A percentile compares a stretch with the other conserved stretches of the same genome.
phyloP scores from a whole-genome alignment of 495 filamentous ascomycete species.

The Aspergillus sclerotiicarbonarius region DNA sequence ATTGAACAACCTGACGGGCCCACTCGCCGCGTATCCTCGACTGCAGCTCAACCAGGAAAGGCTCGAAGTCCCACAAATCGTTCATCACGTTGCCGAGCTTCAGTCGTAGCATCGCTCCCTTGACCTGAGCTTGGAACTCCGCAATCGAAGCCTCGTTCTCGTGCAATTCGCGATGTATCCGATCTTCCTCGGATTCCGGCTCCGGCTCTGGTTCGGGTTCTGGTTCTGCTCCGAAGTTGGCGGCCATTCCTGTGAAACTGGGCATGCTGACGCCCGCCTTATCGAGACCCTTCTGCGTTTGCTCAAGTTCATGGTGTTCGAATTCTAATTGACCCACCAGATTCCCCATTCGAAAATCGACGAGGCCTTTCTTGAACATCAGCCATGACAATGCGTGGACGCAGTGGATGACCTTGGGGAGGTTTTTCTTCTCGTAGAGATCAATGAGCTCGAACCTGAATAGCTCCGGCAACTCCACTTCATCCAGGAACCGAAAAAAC shows the following conservation, averaged over 20 bases:
- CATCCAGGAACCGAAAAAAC: slow-evolving; percentile 90
- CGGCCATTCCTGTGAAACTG: slow-evolving; percentile 95
- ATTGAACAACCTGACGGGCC: slow-evolving; percentile 72
- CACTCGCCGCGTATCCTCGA: slow-evolving; percentile 77
- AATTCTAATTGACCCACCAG: slow-evolving; percentile 96
- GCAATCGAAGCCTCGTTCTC: slow-evolving; percentile 68
- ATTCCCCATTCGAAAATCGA: slow-evolving; percentile 97
- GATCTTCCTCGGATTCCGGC: slow-evolving; percentile 86
- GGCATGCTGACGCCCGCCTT: slow-evolving; percentile 94
- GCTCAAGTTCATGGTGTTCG: slow-evolving; percentile 94
- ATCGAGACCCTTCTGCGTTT: slow-evolving; percentile 93
- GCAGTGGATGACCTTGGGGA: slow-evolving; percentile 98
- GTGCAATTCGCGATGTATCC: slow-evolving; percentile 77
- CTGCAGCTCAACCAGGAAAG: slow-evolving; percentile 75
- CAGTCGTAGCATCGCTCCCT: slow-evolving; percentile 75
- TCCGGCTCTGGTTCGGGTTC: slow-evolving; percentile 63
- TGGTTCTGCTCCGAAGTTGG: slow-evolving; percentile 84
- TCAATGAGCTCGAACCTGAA: slow-evolving; percentile 98
- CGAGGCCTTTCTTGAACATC: slow-evolving; percentile 88
- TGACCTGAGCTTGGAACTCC: slow-evolving; percentile 85
- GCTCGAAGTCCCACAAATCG: slow-evolving; percentile 84
- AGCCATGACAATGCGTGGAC: slow-evolving; percentile 97
- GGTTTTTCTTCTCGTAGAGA: slow-evolving; percentile 99
- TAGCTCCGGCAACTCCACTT: slow-evolving; percentile 94
- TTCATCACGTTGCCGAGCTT: slow-evolving; percentile 82